A percentile compares a stretch with the other conserved stretches of the same genome.
Conservation (phyloP, 202 grass and related monocot species). For the Brachypodium distachyon region DNA sequence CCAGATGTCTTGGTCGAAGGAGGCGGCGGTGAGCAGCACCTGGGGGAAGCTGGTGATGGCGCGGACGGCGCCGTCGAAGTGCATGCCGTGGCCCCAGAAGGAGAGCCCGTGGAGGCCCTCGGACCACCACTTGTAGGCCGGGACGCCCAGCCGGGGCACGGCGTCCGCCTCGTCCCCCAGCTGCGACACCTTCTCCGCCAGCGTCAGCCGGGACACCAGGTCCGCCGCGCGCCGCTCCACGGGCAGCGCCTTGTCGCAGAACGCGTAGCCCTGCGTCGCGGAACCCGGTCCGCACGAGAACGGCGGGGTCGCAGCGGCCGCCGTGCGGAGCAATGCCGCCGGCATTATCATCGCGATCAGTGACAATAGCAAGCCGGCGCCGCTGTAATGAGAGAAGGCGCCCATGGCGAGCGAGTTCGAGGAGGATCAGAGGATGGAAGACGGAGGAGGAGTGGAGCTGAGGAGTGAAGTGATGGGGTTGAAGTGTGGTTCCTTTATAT, state of each 20-base stretch:
- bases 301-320: neutral
- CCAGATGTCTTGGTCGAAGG: constrained; percentile 55
- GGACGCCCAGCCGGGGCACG: constrained; percentile 37
- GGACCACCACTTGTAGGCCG: constrained; percentile 64
- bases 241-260: constrained; percentile 29
- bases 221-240: constrained; percentile 25
- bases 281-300: constrained; percentile 31
- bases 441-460: too few species aligned
- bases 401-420: neutral
- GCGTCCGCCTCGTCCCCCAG: constrained; percentile 31
- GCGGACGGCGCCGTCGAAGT: constrained; percentile 26
- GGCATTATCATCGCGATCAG: neutral
- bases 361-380: neutral
- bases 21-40: constrained; percentile 59
- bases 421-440: too few species aligned
- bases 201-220: constrained; percentile 34
- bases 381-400: neutral
- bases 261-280: constrained; percentile 1
- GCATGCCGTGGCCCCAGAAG: constrained; percentile 36
- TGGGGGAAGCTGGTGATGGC: constrained; percentile 60
- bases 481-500: neutral
- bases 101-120: constrained; percentile 60
- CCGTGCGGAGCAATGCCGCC: neutral
- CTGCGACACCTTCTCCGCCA: constrained; percentile 45
- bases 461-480: neutral